Evolutionary conservation across 2,329 filamentous ascomycete species (phyloP), one percentile per base, ranked within the genome.

Genomic region (Fusarium sp.): DNA sequence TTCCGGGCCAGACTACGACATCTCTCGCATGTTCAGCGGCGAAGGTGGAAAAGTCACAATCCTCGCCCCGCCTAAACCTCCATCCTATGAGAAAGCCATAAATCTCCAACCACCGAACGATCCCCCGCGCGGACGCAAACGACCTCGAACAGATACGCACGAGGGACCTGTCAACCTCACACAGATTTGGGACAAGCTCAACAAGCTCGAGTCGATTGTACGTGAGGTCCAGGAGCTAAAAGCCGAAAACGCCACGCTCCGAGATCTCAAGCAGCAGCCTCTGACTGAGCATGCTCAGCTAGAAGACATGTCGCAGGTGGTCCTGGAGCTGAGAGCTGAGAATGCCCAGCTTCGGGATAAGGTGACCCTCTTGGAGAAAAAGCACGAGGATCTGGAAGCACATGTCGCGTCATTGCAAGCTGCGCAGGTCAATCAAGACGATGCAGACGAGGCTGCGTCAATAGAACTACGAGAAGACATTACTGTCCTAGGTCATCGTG

Each of bases 391-490:
- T 2, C 9, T 61, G 6, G 58, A 61, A 23, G 32, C 39, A 6
- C 35, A 47, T 15, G 41, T 27, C 22, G 37, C 45, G 10, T 6
- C 22, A 11, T 44, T 32, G 23, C 39, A 19, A 23, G 11, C 30
- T 47, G n/a, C 39, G 23, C 39, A 19, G 30, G n/a, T 23, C 54
- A 22, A 13, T 45, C 46, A 39, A 32, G 44, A 51, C 39, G 58
- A 59, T 2, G 19, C 46, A 27, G 58, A 52, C 15, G 54, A 61
- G 32, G 46, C 54, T 25, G 32, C 7, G 4, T 46, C 59, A 8
- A 61, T 61, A 35, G 58, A 61, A 23, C 46, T 61, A 59, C 46
- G 54, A 37, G 58, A 61, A 4, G 58, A 61, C 17, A 61, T 61
- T 39, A 35, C 25, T 15, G 46, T 46, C 20, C 46, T 61, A 4